phyloP scores from a whole-genome alignment of 805 yeast genomes.

The Novakomyces olei region DNA sequence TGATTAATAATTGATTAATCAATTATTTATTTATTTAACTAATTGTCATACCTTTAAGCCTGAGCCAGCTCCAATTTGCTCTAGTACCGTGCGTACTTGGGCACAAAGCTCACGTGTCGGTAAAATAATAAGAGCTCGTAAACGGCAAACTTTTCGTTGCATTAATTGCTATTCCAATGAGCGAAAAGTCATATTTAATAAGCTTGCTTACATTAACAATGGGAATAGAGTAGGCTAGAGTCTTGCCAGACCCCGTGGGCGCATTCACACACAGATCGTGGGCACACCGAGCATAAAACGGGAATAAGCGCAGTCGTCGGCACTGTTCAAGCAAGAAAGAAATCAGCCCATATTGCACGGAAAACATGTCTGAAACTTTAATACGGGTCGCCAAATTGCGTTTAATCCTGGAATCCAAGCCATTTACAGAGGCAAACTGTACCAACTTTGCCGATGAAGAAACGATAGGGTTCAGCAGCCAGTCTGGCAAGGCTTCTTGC shows the following conservation, averaged over 20 bases:
- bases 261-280: constrained; percentile 41
- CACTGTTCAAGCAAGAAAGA: no score
- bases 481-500: constrained; percentile 1
- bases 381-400: no score
- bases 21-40: no score
- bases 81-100: constrained; percentile 54
- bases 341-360: no score
- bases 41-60: constrained; percentile 41
- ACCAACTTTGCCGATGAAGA: neutral
- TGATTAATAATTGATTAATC: no score
- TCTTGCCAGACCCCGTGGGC: constrained; percentile 89
- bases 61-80: constrained; percentile 41
- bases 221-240: constrained; percentile 72
- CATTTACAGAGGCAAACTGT: neutral
- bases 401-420: no score
- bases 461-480: constrained; percentile 1
- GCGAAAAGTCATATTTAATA: neutral
- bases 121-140: constrained; percentile 57
- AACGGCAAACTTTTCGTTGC: constrained; percentile 46
- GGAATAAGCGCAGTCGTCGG: no score
- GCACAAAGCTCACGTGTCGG: constrained; percentile 76
- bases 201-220: constrained; percentile 17
- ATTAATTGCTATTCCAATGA: constrained; percentile 16
- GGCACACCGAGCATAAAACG: no score
- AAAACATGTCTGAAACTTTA: no score